Conservation (phyloP, 768 basidiomycete genomes). For the Podaxis sp. region DNA sequence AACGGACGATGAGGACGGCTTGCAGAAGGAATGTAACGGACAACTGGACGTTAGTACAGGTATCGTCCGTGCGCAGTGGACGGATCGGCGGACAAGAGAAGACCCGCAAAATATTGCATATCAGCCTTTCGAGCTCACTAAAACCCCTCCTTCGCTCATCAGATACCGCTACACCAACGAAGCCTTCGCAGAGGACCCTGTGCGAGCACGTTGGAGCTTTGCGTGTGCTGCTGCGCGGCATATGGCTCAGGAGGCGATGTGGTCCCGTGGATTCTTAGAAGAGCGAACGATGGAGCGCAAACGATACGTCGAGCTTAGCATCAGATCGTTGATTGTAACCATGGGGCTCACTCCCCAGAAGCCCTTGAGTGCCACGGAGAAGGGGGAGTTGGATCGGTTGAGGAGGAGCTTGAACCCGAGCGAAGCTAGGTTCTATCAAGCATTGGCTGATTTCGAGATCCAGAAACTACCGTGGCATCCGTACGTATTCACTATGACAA, state of each 20-base stretch:
- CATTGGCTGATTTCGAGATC: slow-evolving; percentile 32
- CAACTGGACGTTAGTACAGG: slow-evolving; percentile 20
- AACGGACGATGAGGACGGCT: slow-evolving; percentile 28
- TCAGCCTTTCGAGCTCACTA: slow-evolving; percentile 23
- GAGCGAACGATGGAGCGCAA: slow-evolving; percentile 30
- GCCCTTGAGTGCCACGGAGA: slow-evolving; percentile 26
- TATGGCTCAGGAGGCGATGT: slow-evolving; percentile 29
- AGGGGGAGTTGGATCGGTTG: slow-evolving; percentile 29
- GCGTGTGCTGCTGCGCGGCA: slow-evolving; percentile 29
- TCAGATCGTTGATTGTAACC: slow-evolving; percentile 27
- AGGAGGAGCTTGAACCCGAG: slow-evolving; percentile 30
- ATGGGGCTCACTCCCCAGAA: slow-evolving; percentile 31
- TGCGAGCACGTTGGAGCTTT: slow-evolving; percentile 32
- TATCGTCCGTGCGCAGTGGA: slow-evolving; percentile 23
- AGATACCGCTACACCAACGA: slow-evolving; percentile 29
- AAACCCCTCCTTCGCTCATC: slow-evolving; percentile 29
- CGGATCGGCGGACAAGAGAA: slow-evolving; percentile 22
- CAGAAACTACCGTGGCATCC: slow-evolving; percentile 35
- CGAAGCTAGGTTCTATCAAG: slow-evolving; percentile 35
- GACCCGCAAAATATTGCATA: slow-evolving; percentile 24
- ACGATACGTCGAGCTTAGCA: slow-evolving; percentile 31
- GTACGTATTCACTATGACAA: slow-evolving; percentile 20
- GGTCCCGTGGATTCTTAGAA: slow-evolving; percentile 32
- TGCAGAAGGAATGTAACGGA: slow-evolving; percentile 26
- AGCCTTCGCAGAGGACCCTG: slow-evolving; percentile 28